Evolutionary conservation across 768 basidiomycete species (phyloP), one percentile per base, ranked within the genome.

Genomic region (Harrya chromipes): DNA sequence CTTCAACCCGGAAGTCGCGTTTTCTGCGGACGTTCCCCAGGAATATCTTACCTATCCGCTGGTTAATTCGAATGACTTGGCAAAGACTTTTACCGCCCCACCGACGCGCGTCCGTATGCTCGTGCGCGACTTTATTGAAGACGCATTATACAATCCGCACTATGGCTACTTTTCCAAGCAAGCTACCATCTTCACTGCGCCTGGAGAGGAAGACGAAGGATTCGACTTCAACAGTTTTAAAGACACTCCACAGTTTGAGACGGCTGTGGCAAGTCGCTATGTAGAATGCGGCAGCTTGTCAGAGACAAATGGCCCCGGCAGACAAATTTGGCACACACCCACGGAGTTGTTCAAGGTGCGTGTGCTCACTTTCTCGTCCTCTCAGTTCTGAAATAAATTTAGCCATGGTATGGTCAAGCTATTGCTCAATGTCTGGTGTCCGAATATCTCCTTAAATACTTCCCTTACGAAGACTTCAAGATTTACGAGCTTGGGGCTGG

Each of bases 401-500:
- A 99, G 95, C 97, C 95, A 11, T 90, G 87, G 80, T 99, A 95
- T 62, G 95, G 93, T 21, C 85, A 85, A 64, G 87, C 94, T 36
- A 82, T 98, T 44, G 91, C 88, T 10, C 83, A 85, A 49, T 95
- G 91, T 62, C 79, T 98, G 27, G 85, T 91, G 19, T 85, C 89
- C 1, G 89, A 94, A 58, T 97, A 99, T 70, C 82, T 97, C 61
- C 79, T 94, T 54, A 93, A 94, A 64, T 88, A 93, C 65, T 98
- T 91, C 68, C 95, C 95, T 1, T 95, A 97, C 64, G 87, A 97
- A 70, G 94, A 97, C 67, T 84, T 98, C 56, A 81, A 90, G 54
- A 85, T 99, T 45, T 98, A 97, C 74, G 97, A 99, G 69, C 87
- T 99, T 59, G 97, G 97, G 31, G 97, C 94, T 2, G 97, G 97